Conservation (phyloP, 177 flowering plant genomes). For the Vitis hybrid region DNA sequence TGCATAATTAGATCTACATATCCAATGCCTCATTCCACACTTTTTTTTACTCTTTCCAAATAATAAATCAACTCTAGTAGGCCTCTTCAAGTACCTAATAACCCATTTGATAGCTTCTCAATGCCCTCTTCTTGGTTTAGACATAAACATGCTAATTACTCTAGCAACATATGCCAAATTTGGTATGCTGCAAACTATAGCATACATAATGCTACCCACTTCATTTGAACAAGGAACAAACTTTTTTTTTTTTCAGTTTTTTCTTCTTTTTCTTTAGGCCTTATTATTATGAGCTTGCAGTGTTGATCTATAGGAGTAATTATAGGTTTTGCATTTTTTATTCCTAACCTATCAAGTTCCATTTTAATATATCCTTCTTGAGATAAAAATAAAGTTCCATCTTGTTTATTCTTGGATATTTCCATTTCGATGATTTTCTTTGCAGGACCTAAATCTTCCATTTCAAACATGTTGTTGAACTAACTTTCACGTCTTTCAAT, state of each 20-base stretch:
- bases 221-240: not conserved
- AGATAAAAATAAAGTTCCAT: not conserved
- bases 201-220: too few species aligned
- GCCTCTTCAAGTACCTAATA: too few species aligned
- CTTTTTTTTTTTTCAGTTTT: not conserved
- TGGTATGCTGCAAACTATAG: too few species aligned
- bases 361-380: not conserved
- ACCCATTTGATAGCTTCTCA: too few species aligned
- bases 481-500: not conserved
- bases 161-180: too few species aligned
- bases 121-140: too few species aligned
- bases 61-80: too few species aligned
- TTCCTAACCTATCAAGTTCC: not conserved
- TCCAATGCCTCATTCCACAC: too few species aligned
- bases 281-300: not conserved
- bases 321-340: not conserved
- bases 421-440: conserved; percentile 9
- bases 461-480: conserved; percentile 13
- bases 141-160: too few species aligned
- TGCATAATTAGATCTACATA: too few species aligned
- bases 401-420: not conserved
- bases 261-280: not conserved
- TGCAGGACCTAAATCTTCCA: conserved; percentile 10
- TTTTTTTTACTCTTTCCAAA: too few species aligned
- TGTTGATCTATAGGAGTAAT: not conserved